A percentile compares a stretch with the other conserved stretches of the same genome.
Evolutionary conservation across 768 basidiomycete species (phyloP).

Genomic region (Lentinula boryana): DNA sequence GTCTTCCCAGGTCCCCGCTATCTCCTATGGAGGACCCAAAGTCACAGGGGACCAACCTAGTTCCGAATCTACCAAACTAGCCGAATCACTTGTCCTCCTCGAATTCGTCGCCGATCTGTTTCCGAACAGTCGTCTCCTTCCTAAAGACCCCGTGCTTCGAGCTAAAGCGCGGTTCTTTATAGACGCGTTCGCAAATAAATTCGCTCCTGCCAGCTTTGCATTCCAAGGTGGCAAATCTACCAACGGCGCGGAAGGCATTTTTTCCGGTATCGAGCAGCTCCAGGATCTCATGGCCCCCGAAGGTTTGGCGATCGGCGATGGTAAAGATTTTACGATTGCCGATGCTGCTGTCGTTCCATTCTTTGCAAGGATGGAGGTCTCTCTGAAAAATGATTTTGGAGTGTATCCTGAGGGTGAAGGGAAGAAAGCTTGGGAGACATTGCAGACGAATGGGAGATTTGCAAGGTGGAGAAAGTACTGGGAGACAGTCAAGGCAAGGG

Average conservation of each 20-base stretch:
- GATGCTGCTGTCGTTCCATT: constrained; percentile 59
- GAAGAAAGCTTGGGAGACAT: constrained; percentile 30
- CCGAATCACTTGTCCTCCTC: constrained; percentile 60
- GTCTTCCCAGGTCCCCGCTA: constrained; percentile 42
- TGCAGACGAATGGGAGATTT: constrained; percentile 40
- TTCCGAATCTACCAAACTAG: constrained; percentile 51
- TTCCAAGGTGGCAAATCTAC: constrained; percentile 30
- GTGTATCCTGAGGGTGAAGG: constrained; percentile 44
- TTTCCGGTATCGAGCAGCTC: constrained; percentile 36
- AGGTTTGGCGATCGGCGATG: constrained; percentile 24
- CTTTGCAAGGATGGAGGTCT: constrained; percentile 44
- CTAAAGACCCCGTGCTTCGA: constrained; percentile 47
- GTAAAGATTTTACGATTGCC: constrained; percentile 48
- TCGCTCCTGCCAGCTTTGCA: constrained; percentile 31
- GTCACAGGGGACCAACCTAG: constrained; percentile 52
- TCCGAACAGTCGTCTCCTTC: constrained; percentile 37
- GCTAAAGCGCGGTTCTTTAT: constrained; percentile 62
- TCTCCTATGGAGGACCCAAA: constrained; percentile 57
- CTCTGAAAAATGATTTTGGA: constrained; percentile 45
- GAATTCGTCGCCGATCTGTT: constrained; percentile 63
- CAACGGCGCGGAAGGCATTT: constrained; percentile 26
- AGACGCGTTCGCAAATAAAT: constrained; percentile 43
- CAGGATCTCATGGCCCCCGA: constrained; percentile 44
- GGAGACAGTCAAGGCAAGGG: constrained; percentile 21
- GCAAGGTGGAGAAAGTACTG: constrained; percentile 45